A percentile compares a stretch with the other conserved stretches of the same genome.
These are phyloP conservation scores for Ceratocystiopsis brevicomis DNA, from an alignment of 2,329 filamentous ascomycete species.

Conservation along the genomic window DNA sequence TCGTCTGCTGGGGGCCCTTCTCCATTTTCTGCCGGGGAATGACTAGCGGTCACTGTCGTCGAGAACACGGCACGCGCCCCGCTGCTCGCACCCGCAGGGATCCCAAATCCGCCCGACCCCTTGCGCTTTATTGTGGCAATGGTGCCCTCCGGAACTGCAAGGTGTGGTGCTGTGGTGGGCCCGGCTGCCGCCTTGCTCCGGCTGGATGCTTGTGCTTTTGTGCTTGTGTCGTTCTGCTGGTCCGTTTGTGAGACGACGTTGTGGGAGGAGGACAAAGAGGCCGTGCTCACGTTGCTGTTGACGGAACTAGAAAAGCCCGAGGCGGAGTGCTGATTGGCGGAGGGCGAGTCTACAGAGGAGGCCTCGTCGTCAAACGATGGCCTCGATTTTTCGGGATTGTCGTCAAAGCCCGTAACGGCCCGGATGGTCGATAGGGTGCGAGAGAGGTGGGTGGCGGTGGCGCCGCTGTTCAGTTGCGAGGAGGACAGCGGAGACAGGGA, in stretches of 20 bases:
- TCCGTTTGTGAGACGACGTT: constrained; percentile 9
- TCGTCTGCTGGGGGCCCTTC: neutral
- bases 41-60: too few relatives aligned
- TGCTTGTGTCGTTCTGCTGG: too few relatives aligned
- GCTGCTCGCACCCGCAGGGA: too few relatives aligned
- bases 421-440: constrained; percentile 32
- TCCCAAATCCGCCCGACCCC: too few relatives aligned
- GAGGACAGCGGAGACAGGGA: neutral
- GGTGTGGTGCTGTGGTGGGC: neutral
- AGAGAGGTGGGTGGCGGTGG: constrained; percentile 10
- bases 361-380: constrained; percentile 24
- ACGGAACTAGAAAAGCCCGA: constrained; percentile 37
- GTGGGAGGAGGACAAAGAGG: constrained; percentile 23
- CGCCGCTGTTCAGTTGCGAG: constrained; percentile 8
- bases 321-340: constrained; percentile 17
- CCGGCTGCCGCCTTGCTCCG: neutral
- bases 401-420: constrained; percentile 36
- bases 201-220: too few relatives aligned
- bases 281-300: constrained; percentile 32
- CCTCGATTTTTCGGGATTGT: constrained; percentile 9
- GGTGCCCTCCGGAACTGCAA: too few relatives aligned
- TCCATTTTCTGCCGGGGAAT: constrained; percentile 3
- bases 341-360: constrained; percentile 20
- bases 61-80: too few relatives aligned
- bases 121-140: too few relatives aligned